Evolutionary conservation across 1,284 basidiomycete species (phyloP).

Genomic region (Trichosporon asahii): DNA sequence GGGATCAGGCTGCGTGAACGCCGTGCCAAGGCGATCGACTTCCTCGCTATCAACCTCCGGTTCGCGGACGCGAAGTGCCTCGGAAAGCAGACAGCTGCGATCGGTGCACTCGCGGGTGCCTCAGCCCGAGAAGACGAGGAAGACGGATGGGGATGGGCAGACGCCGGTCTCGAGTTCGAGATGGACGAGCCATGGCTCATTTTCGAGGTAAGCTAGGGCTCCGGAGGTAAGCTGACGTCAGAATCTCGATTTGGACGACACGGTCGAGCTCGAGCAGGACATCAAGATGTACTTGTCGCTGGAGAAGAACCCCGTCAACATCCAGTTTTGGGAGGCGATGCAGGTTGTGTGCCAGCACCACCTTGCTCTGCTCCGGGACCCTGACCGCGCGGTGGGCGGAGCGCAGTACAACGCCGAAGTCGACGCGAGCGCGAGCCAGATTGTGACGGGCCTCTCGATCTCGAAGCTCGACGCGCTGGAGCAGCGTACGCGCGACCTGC

Average conservation of each 20-base stretch:
- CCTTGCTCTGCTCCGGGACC: constrained; percentile 67
- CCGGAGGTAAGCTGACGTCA: constrained; percentile 49
- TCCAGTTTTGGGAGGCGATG: constrained; percentile 99
- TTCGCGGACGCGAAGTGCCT: constrained; percentile 62
- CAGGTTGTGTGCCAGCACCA: constrained; percentile 93
- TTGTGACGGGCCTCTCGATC: constrained; percentile 57
- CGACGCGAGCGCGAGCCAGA: constrained; percentile 38
- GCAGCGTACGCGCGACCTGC: constrained; percentile 78
- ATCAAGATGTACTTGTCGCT: constrained; percentile 87
- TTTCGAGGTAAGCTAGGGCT: constrained; percentile 66
- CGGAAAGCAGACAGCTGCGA: constrained; percentile 48
- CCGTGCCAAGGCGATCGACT: constrained; percentile 92
- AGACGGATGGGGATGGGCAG: constrained; percentile 64
- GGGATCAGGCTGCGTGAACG: constrained; percentile 93
- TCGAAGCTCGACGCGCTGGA: constrained; percentile 81
- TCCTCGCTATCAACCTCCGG: constrained; percentile 85
- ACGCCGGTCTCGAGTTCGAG: constrained; percentile 91
- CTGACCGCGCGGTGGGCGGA: constrained; percentile 47
- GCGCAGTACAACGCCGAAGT: constrained; percentile 41
- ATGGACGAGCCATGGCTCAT: constrained; percentile 97
- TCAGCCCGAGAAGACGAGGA: constrained; percentile 59
- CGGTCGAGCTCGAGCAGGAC: constrained; percentile 88
- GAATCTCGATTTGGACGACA: constrained; percentile 82
- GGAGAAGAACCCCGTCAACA: constrained; percentile 77
- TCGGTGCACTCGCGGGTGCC: constrained; percentile 39